A percentile compares a stretch with the other conserved stretches of the same genome.
These are phyloP conservation scores for Beauveria sp. DNA, from an alignment of 2,329 filamentous ascomycete species.

Conservation along the genomic window DNA sequence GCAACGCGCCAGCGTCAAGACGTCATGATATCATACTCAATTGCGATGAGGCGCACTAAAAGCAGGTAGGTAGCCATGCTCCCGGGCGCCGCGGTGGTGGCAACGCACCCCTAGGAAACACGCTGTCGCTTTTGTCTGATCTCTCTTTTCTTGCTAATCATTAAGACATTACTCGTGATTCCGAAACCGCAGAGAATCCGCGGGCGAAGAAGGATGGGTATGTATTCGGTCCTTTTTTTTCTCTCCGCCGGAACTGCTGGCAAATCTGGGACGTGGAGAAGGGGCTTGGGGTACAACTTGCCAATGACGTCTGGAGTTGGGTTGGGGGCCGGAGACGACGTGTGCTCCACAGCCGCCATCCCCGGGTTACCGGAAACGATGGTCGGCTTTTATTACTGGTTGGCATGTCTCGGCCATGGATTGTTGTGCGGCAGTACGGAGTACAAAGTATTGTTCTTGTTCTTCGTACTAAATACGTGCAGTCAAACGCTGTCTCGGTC, in stretches of 20 bases:
- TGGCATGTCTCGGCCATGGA: background rate
- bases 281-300: too few species aligned
- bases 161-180: background rate
- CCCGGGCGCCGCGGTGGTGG: too few species aligned
- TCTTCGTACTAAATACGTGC: too few species aligned
- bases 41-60: background rate
- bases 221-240: background rate
- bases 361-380: constrained; percentile 1
- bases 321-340: background rate
- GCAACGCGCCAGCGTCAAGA: background rate
- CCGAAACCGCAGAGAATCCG: background rate
- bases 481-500: too few species aligned
- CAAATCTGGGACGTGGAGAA: background rate
- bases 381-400: background rate
- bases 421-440: too few species aligned
- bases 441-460: too few species aligned
- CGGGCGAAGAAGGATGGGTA: background rate
- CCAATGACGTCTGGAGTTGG: background rate
- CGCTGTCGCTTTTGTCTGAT: background rate
- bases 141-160: background rate
- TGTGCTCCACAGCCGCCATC: background rate
- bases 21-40: constrained; percentile 4
- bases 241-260: background rate
- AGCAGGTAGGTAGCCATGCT: background rate
- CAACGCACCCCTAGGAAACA: too few species aligned